phyloP scores from a whole-genome alignment of 768 basidiomycete genomes.

The Mrakia blollopis region DNA sequence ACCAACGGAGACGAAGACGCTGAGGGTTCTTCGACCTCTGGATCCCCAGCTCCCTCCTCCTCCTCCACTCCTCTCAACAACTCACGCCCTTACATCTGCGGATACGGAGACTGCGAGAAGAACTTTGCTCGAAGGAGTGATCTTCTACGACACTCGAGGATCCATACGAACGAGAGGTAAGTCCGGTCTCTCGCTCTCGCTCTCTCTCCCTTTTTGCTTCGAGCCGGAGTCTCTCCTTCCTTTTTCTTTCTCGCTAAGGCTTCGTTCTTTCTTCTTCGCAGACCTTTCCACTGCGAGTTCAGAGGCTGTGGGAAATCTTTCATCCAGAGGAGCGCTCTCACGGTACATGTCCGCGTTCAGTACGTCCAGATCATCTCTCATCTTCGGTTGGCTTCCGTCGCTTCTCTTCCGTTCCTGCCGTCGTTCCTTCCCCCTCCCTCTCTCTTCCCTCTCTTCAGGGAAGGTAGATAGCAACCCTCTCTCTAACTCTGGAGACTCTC shows the following conservation, averaged over 20 bases:
- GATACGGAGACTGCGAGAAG: slow-evolving; percentile 6
- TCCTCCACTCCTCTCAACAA: neutral
- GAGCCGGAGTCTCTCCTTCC: neutral
- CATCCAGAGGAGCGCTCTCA: slow-evolving; percentile 42
- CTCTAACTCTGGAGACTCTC: too few relatives aligned
- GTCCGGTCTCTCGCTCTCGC: slow-evolving; percentile 34
- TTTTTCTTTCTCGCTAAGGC: neutral
- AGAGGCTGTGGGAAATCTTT: slow-evolving; percentile 40
- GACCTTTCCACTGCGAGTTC: slow-evolving; percentile 40
- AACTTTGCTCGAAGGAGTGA: slow-evolving; percentile 16
- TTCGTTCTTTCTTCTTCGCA: slow-evolving; percentile 28
- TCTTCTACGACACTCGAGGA: slow-evolving; percentile 43
- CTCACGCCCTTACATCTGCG: slow-evolving; percentile 12
- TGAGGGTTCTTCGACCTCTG: neutral
- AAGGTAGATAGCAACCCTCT: too few relatives aligned
- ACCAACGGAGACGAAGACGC: too few relatives aligned
- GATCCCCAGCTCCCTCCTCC: neutral
- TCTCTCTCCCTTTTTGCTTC: neutral
- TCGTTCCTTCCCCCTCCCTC: neutral
- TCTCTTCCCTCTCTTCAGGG: neutral
- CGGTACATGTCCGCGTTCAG: slow-evolving; percentile 45
- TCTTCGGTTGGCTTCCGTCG: neutral
- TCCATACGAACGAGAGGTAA: slow-evolving; percentile 49
- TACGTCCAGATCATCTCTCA: slow-evolving; percentile 21
- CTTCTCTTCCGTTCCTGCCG: neutral